Conservation (phyloP, 2,329 filamentous ascomycete genomes). For the Cladophialophora bantiana region DNA sequence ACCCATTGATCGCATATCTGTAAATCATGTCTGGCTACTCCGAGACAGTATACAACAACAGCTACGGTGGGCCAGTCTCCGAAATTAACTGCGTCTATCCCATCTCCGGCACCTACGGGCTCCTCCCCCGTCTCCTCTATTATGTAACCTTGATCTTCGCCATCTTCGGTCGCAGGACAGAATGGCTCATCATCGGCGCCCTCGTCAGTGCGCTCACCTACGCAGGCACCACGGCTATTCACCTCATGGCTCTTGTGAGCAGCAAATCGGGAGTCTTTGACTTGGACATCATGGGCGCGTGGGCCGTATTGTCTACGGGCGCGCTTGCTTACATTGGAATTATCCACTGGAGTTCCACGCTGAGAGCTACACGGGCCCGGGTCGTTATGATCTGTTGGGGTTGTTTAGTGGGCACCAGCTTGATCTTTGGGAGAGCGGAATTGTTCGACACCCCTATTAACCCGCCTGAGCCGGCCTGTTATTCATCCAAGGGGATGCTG, state of each 20-base stretch:
- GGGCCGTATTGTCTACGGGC: constrained; percentile 41
- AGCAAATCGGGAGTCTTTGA: constrained; percentile 39
- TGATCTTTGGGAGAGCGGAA: constrained; percentile 37
- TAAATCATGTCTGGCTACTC: constrained; percentile 26
- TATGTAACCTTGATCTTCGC: constrained; percentile 43
- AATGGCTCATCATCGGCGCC: constrained; percentile 44
- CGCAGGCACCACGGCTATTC: constrained; percentile 42
- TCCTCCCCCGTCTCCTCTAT: constrained; percentile 42
- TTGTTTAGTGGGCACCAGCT: constrained; percentile 35
- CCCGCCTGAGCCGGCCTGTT: constrained; percentile 38
- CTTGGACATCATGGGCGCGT: constrained; percentile 41
- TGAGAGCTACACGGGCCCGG: constrained; percentile 38
- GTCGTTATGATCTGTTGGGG: constrained; percentile 41
- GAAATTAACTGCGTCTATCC: constrained; percentile 37
- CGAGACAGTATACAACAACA: constrained; percentile 19
- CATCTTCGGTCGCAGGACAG: constrained; percentile 41
- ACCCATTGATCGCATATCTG: background rate
- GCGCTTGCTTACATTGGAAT: constrained; percentile 41
- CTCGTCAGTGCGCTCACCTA: constrained; percentile 43
- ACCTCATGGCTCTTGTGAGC: constrained; percentile 40
- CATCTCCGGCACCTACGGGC: constrained; percentile 43
- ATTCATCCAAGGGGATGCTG: constrained; percentile 37
- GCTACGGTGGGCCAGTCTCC: constrained; percentile 18
- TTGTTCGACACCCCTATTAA: constrained; percentile 35
- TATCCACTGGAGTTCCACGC: constrained; percentile 41